Evolutionary conservation across 2,329 filamentous ascomycete genomes (phyloP), one percentile per base, ranked within the genome.

Genomic region (Dendrostoma leiphaemia): DNA sequence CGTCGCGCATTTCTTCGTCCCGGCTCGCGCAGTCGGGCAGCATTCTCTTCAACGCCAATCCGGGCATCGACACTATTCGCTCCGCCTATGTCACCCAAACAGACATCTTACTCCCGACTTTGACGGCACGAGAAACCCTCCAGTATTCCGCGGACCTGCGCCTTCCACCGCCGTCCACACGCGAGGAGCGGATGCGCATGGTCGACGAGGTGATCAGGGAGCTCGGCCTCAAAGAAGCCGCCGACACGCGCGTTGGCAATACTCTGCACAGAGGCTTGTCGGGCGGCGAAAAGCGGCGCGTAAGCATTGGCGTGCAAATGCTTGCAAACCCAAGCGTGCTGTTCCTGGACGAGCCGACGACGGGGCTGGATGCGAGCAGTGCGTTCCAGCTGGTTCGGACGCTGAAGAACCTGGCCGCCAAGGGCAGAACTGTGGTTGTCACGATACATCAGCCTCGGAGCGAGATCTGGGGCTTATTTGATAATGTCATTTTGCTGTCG

Each of bases 301-400:
- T 86, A 0, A 90, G 86, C 59, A 89, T 92, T 45, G 89, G 88
- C 2, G 88, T 92, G 4, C 89, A 91, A 68, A 75, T 92, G 53
- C 74, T 92, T n/a, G 84, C 86, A 4, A 92, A 91, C 64, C 89
- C 89, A 1, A 90, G 86, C 6, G 80, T 92, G 1, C 71, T 92
- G 6, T 91, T 90, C 66, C 78, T 91, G 21, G 89, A 93, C 63
- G 89, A 92, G 62, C 88, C 89, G 0, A 92, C 89, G 0, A 91
- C 88, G 1, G 88, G 87, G 1, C 75, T 92, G 7, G 89, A 92
- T 69, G 87, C 88, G 0, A 90, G 87, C 2, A 90, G 85, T 63
- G 89, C 89, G 0, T 90, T 84, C 61, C 88, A 91, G 60, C 78
- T 92, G 0, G 77, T 91, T 0, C 76, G 83, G 29, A 91, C 87